Base-by-base conservation (phyloP, 768 basidiomycete species). In the Mycena sanguinolenta region DNA sequence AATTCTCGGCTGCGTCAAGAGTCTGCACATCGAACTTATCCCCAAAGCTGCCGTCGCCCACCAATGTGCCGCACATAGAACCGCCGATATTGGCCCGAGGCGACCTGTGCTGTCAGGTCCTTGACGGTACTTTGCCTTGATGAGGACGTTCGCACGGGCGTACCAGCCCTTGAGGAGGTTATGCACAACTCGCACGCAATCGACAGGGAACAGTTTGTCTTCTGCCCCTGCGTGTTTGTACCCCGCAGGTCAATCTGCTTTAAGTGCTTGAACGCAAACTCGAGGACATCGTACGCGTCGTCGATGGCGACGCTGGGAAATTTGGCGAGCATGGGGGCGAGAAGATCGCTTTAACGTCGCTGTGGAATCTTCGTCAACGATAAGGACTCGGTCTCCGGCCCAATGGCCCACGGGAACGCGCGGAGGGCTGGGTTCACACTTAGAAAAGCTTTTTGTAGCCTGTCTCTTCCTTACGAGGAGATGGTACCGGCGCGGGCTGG, bases 311-410 rank as follows among this genome's bases (percentile, higher is more conserved):
- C 32, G 32, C 10, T 34, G 6, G 32, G 4, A 10, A 34, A 34
- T 34, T 34, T 34, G 23, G 57, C 27, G 38, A 59, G 27, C 7
- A 67, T 14, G 12, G 30, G 38, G 14, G 57, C 25, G 7, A 58
- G 65, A 27, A 67, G 21, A 38, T 60, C 21, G 25, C 44, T 25
- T 10, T 4, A 2, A 58, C 58, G 21, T 13, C 2, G 2, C 65
- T 58, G n/a, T n/a, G 36, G 13, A 21, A 36, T 67, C 39, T 44
- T 67, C 59, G 66, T 68, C 53, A 23, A 46, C 67, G 44, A 69
- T 46, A 44, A 63, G 67, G 34, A 69, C 42, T 32, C 61, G 67
- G 25, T 69, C 67, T 19, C 67, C 60, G 13, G 67, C 67, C 67
- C 61, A 69, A 61, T 63, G 61, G 25, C 60, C 67, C 19, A 62